phyloP scores from a whole-genome alignment of 2,329 filamentous ascomycete genomes.

The Drechslerella coelobrocha region DNA sequence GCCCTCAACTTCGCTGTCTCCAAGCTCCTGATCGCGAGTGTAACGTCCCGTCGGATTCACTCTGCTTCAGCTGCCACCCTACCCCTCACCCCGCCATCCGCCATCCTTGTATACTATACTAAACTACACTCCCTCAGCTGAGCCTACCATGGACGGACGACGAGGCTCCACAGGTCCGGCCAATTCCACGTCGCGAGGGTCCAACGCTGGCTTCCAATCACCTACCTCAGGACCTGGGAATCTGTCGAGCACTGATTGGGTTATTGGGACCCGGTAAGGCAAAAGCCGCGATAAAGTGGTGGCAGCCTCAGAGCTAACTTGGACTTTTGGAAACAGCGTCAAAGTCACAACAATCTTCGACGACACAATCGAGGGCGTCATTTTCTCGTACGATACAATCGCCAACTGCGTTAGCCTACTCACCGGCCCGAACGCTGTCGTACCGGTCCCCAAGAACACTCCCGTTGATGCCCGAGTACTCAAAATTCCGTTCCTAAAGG shows the following conservation, averaged over 20 bases:
- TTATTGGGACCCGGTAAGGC: slow-evolving; percentile 53
- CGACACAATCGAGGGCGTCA: slow-evolving; percentile 54
- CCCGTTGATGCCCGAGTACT: slow-evolving; percentile 53
- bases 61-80: not conserved
- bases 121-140: slow-evolving; percentile 8
- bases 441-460: slow-evolving; percentile 24
- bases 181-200: slow-evolving; percentile 46
- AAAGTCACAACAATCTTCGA: slow-evolving; percentile 54
- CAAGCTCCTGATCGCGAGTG: not conserved
- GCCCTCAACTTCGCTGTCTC: not conserved
- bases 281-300: not conserved
- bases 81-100: not conserved
- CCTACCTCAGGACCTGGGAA: slow-evolving; percentile 44
- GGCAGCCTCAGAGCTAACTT: not conserved
- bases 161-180: slow-evolving; percentile 51
- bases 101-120: slow-evolving; percentile 10
- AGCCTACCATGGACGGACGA: slow-evolving; percentile 49
- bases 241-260: slow-evolving; percentile 53
- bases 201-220: slow-evolving; percentile 41
- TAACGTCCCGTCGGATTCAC: not conserved
- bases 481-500: slow-evolving; percentile 55
- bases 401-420: slow-evolving; percentile 53
- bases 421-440: slow-evolving; percentile 39
- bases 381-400: slow-evolving; percentile 55
- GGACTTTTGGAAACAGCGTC: slow-evolving; percentile 39